These are phyloP conservation scores for Penicillium sp. DNA, from an alignment of 2,329 filamentous ascomycete species.

Conservation along the genomic window DNA sequence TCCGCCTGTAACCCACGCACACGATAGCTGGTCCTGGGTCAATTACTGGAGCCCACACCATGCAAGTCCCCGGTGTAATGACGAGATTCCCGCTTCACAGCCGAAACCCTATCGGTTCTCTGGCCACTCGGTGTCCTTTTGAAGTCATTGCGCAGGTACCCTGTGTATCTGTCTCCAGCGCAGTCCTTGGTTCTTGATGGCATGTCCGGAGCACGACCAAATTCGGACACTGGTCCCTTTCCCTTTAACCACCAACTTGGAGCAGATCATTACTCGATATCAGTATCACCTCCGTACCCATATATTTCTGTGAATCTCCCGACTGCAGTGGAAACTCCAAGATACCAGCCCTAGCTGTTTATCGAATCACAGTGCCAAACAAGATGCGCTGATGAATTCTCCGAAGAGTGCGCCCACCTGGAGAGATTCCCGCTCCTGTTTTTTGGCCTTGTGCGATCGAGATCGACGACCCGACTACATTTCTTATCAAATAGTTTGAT, in stretches of 20 bases:
- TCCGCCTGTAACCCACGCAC: neutral
- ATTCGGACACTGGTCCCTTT: neutral
- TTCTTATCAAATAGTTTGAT: constrained; percentile 15
- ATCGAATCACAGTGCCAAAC: neutral
- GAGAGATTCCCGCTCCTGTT: neutral
- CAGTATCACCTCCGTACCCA: neutral
- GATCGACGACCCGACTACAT: constrained; percentile 8
- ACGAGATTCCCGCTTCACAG: constrained; percentile 6
- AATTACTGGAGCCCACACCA: neutral
- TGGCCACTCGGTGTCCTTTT: neutral
- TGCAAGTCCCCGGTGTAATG: neutral
- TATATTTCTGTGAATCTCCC: constrained; percentile 13
- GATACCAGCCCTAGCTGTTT: neutral
- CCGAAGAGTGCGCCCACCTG: neutral
- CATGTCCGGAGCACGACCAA: neutral
- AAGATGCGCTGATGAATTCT: neutral
- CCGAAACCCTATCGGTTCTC: constrained; percentile 10
- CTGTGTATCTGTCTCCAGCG: neutral
- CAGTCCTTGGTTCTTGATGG: neutral
- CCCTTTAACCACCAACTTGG: neutral
- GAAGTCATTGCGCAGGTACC: constrained; percentile 1
- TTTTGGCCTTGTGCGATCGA: constrained; percentile 6
- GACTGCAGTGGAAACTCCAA: constrained; percentile 1
- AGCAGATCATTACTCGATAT: constrained; percentile 7
- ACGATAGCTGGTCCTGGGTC: constrained; percentile 1